Percentiles rank a stretch among this genome's conserved stretches.
phyloP scores from a whole-genome alignment of 306 rosid species.

The Benincasa hispida region DNA sequence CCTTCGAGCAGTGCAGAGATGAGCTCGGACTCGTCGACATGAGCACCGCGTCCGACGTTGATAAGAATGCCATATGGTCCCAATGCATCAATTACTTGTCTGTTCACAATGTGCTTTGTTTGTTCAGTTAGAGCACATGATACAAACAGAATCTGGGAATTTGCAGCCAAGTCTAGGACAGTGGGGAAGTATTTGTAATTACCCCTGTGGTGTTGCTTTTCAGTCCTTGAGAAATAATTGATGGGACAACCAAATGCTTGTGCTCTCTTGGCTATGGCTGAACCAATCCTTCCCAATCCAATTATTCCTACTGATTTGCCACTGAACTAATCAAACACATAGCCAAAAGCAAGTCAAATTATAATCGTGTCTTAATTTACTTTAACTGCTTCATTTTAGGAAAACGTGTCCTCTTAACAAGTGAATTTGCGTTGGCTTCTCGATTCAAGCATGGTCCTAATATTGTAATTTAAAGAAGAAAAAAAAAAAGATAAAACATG shows the following conservation, averaged over 20 bases:
- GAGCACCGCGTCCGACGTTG: conserved; percentile 52
- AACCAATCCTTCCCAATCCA: conserved; percentile 71
- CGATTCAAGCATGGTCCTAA: too few species aligned
- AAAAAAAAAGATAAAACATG: too few species aligned
- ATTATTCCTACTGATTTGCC: conserved; percentile 53
- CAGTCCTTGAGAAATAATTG: conserved; percentile 40
- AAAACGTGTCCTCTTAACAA: too few species aligned
- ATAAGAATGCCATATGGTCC: conserved; percentile 54
- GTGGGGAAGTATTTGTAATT: conserved; percentile 30
- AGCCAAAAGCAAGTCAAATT: too few species aligned
- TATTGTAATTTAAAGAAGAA: too few species aligned
- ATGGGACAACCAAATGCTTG: conserved; percentile 42
- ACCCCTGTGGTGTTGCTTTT: conserved; percentile 20
- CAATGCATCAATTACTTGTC: conserved; percentile 41
- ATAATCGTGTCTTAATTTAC: too few species aligned
- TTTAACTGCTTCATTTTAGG: too few species aligned
- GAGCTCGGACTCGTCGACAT: conserved; percentile 33
- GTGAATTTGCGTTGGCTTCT: too few species aligned
- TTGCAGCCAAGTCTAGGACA: conserved; percentile 30
- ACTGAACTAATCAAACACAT: conserved; percentile 27
- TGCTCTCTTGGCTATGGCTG: conserved; percentile 54
- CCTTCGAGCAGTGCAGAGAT: conserved; percentile 46
- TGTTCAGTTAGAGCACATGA: conserved; percentile 40
- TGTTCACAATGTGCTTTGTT: conserved; percentile 45
- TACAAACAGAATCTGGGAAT: conserved; percentile 35